A percentile compares a stretch with the other conserved stretches of the same genome.
Conservation (phyloP, 73 alveolate species). For the Tetrahymena borealis region DNA sequence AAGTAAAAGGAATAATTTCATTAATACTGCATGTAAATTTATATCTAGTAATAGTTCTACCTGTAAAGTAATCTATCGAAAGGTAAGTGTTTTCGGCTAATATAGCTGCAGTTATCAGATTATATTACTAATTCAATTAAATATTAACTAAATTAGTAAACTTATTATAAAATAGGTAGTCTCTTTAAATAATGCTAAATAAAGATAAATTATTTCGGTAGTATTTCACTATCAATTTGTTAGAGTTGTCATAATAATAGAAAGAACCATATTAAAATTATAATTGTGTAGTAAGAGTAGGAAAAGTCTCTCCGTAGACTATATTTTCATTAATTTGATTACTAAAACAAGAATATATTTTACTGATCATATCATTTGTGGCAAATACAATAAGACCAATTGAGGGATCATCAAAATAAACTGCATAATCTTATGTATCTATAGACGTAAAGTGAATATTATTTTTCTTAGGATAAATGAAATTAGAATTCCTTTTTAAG, state of each 20-base stretch:
- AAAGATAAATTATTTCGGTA: background rate
- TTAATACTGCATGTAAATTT: background rate
- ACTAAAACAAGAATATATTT: background rate
- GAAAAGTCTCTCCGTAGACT: background rate
- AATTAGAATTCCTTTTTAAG: background rate
- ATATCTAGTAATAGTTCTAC: background rate
- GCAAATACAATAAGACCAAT: background rate
- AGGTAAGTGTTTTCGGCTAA: background rate
- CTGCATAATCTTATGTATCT: background rate
- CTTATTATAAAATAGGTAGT: background rate
- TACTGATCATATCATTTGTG: background rate
- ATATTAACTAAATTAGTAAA: background rate
- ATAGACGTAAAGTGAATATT: background rate
- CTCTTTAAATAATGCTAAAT: background rate
- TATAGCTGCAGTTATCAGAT: background rate
- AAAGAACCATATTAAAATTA: background rate
- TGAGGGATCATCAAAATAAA: background rate
- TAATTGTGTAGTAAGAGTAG: background rate
- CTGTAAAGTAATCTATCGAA: background rate
- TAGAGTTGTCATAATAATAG: background rate
- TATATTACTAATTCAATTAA: background rate
- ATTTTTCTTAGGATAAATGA: background rate
- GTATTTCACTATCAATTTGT: background rate
- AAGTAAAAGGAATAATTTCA: background rate
- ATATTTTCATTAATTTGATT: background rate